Evolutionary conservation across 2,329 filamentous ascomycete species (phyloP).

Genomic region (Botrytis elliptica): DNA sequence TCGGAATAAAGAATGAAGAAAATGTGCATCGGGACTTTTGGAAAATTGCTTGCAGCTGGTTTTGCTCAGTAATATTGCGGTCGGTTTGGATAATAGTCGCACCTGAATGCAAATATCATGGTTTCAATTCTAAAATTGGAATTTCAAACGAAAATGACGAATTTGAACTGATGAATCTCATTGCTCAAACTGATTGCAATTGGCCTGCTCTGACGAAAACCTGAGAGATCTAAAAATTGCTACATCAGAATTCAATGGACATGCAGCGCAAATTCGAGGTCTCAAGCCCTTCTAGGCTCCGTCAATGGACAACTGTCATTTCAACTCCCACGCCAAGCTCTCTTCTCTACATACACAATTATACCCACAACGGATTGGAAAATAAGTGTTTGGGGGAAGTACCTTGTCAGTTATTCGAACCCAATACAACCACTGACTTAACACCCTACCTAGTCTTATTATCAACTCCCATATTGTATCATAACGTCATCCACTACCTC

Average conservation of each 20-base stretch:
- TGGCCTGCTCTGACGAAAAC: background rate
- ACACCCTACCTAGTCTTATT: background rate
- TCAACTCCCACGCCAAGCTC: background rate
- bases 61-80: background rate
- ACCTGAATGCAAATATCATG: background rate
- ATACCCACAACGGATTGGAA: background rate
- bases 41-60: background rate
- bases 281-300: background rate
- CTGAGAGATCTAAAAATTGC: background rate
- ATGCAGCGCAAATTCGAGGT: no score
- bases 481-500: constrained; percentile 28
- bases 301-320: background rate
- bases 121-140: background rate
- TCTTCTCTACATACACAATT: rapidly evolving
- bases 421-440: background rate
- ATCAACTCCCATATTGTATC: background rate
- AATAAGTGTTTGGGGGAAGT: background rate
- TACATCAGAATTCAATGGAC: background rate
- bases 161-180: background rate
- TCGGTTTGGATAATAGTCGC: no score
- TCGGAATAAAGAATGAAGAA: constrained; percentile 3
- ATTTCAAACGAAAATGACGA: background rate
- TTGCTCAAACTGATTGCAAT: background rate
- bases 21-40: background rate
- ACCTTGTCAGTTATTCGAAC: background rate